Evolutionary conservation across 192 early-diverging fungal genomes (phyloP).

Genomic region (Allomyces arbusculus): DNA sequence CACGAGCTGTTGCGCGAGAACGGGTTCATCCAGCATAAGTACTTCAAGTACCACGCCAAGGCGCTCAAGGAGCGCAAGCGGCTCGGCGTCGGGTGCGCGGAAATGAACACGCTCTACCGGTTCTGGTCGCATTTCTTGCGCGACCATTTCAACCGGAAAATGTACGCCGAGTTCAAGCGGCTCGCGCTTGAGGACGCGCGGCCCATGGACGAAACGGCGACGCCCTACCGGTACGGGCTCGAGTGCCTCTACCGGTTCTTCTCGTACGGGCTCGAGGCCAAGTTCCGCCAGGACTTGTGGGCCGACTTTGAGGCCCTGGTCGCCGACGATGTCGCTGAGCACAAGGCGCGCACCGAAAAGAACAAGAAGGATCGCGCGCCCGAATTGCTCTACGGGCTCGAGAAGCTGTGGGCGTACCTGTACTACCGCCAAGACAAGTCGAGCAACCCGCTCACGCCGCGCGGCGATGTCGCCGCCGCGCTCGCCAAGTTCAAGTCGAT

Average conservation of each 20-base stretch:
- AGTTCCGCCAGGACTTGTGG: constrained; percentile 66
- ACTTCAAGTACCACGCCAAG: constrained; percentile 81
- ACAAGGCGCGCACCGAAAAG: constrained; percentile 19
- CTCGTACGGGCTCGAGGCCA: constrained; percentile 84
- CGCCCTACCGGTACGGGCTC: constrained; percentile 80
- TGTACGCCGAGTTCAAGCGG: constrained; percentile 84
- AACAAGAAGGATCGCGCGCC: neutral
- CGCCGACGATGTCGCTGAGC: constrained; percentile 45
- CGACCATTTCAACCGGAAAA: constrained; percentile 82
- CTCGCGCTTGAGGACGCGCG: constrained; percentile 70
- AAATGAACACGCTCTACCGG: constrained; percentile 92
- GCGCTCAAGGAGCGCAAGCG: constrained; percentile 83
- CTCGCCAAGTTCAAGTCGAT: constrained; percentile 41
- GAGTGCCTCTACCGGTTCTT: constrained; percentile 96
- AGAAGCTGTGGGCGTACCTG: constrained; percentile 92
- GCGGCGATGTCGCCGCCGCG: constrained; percentile 27
- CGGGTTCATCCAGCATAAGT: constrained; percentile 95
- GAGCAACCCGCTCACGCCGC: constrained; percentile 34
- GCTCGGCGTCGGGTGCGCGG: constrained; percentile 71
- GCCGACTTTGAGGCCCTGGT: constrained; percentile 72
- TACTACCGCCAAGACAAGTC: constrained; percentile 71
- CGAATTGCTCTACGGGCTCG: constrained; percentile 55
- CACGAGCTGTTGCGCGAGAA: constrained; percentile 87
- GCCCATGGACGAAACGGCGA: constrained; percentile 7
- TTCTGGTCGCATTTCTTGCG: constrained; percentile 98